phyloP scores from a whole-genome alignment of 495 filamentous ascomycete genomes.

The Penicillium argentinense region DNA sequence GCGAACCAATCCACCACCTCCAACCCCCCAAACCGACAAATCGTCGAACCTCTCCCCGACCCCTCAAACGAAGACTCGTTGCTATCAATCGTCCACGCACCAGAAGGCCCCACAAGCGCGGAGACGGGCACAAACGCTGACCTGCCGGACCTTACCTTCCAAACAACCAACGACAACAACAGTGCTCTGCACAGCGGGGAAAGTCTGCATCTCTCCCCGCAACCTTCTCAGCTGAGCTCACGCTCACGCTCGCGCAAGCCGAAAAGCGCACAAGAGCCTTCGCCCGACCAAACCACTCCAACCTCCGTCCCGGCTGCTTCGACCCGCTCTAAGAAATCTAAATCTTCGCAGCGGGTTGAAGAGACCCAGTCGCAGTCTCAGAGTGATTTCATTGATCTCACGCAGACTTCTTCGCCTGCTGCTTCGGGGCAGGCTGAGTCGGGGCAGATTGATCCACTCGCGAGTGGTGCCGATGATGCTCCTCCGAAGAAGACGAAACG shows the following conservation, averaged over 20 bases:
- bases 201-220: slow-evolving; percentile 14
- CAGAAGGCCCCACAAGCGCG: slow-evolving; percentile 1
- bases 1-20: slow-evolving; percentile 18
- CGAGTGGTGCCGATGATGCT: too few species aligned
- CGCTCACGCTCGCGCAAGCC: slow-evolving; percentile 14
- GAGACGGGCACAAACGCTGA: slow-evolving; percentile 11
- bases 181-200: slow-evolving; percentile 14
- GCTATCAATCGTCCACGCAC: slow-evolving; percentile 6
- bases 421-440: not conserved
- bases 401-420: slow-evolving; percentile 34
- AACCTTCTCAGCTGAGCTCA: slow-evolving; percentile 3
- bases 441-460: too few species aligned
- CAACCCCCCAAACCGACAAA: slow-evolving; percentile 15
- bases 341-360: too few species aligned
- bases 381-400: slow-evolving; percentile 43
- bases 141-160: not conserved
- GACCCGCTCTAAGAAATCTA: slow-evolving; percentile 9
- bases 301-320: slow-evolving; percentile 16
- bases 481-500: too few species aligned
- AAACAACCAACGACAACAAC: slow-evolving; percentile 8
- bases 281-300: too few species aligned
- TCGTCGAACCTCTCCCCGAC: slow-evolving; percentile 13
- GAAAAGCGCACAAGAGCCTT: slow-evolving; percentile 12
- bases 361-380: too few species aligned
- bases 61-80: slow-evolving; percentile 15